phyloP scores from a whole-genome alignment of 345 rosid genomes.

The Balakata baccata region DNA sequence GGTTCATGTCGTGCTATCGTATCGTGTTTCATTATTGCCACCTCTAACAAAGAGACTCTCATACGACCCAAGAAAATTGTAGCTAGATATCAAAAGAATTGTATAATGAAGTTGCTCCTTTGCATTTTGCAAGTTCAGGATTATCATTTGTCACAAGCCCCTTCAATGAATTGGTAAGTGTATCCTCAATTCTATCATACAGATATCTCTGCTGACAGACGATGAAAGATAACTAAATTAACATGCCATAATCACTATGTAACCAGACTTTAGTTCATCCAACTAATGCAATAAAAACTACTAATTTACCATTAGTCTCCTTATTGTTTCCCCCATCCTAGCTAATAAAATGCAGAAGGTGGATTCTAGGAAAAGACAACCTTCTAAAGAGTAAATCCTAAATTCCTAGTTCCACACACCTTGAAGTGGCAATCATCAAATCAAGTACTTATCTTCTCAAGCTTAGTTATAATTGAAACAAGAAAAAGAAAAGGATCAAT shows the following conservation, averaged over 20 bases:
- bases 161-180: background rate
- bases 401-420: too few species aligned
- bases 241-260: background rate
- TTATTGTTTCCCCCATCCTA: background rate
- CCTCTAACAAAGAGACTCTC: background rate
- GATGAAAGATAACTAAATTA: background rate
- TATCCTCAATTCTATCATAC: background rate
- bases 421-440: background rate
- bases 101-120: background rate
- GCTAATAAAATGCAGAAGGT: background rate
- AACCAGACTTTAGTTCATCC: background rate
- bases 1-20: too few species aligned
- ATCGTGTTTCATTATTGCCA: too few species aligned
- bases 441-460: background rate
- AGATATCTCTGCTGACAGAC: too few species aligned
- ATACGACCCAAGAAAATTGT: background rate
- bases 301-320: too few species aligned
- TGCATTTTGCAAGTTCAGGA: background rate
- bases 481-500: background rate
- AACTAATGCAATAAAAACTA: background rate
- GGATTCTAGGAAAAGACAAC: background rate
- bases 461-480: conserved; percentile 12
- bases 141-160: background rate
- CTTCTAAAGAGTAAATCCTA: background rate
- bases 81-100: background rate